Evolutionary conservation across 495 filamentous ascomycete species (phyloP).

Genomic region (Parmelia sp.): DNA sequence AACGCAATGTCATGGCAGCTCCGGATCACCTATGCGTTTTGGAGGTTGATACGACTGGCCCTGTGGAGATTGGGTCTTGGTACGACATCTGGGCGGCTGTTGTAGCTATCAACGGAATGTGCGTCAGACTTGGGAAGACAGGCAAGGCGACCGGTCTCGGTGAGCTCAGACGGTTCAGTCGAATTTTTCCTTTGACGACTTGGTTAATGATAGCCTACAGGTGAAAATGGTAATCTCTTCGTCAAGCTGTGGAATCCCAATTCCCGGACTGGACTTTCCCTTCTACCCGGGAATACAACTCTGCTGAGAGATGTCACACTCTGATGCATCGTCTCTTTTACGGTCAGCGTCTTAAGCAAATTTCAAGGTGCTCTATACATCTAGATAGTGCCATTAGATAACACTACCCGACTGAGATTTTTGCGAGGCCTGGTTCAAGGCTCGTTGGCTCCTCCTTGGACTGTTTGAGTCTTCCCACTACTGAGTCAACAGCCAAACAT

Average conservation of each 20-base stretch:
- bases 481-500: too few relatives aligned
- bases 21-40: neutral
- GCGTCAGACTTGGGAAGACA: slow-evolving; percentile 2
- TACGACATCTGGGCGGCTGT: slow-evolving; percentile 17
- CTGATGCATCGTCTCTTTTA: too few relatives aligned
- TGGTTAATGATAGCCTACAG: neutral
- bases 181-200: neutral
- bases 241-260: neutral
- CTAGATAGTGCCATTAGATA: too few relatives aligned
- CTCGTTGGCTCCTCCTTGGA: too few relatives aligned
- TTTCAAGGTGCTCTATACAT: too few relatives aligned
- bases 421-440: too few relatives aligned
- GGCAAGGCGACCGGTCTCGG: slow-evolving; percentile 7
- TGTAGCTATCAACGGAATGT: slow-evolving; percentile 14
- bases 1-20: neutral
- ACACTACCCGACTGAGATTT: too few relatives aligned
- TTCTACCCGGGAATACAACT: neutral
- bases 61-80: slow-evolving; percentile 1
- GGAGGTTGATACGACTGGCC: neutral
- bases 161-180: neutral
- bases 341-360: too few relatives aligned
- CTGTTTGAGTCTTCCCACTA: too few relatives aligned
- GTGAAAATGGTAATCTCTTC: neutral
- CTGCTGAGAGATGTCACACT: neutral
- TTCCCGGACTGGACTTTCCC: neutral